Evolutionary conservation across 331 rosid genomes (phyloP).

Genomic region (Pyrus hybrid): DNA sequence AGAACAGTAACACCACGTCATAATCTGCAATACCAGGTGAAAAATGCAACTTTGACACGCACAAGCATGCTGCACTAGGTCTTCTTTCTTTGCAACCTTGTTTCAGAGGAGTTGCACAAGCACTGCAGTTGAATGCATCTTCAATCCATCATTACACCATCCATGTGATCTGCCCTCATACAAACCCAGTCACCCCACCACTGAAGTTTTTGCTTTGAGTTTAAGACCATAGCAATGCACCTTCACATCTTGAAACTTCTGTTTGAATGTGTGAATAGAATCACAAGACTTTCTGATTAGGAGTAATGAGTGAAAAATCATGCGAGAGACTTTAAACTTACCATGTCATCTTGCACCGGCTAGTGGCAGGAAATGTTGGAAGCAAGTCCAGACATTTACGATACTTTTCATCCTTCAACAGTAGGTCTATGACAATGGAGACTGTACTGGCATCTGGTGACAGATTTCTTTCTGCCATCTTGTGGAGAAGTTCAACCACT

Average conservation of each 20-base stretch:
- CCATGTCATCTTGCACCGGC: background rate
- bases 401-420: conserved; percentile 20
- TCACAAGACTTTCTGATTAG: background rate
- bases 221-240: background rate
- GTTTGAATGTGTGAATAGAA: background rate
- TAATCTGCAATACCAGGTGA: background rate
- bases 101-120: background rate
- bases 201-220: background rate
- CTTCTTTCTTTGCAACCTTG: background rate
- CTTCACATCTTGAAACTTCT: conserved; percentile 2
- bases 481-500: conserved; percentile 38
- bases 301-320: background rate
- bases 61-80: background rate
- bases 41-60: background rate
- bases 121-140: background rate
- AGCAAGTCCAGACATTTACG: conserved; percentile 26
- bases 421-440: conserved; percentile 22
- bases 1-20: background rate
- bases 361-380: conserved; percentile 29
- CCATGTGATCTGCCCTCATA: background rate
- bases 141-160: background rate
- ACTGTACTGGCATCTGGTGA: conserved; percentile 20
- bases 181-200: background rate
- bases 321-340: background rate
- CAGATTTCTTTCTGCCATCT: conserved; percentile 22